These are phyloP conservation scores for Nemania serpens DNA, from an alignment of 2,329 filamentous ascomycete genomes.

Conservation along the genomic window DNA sequence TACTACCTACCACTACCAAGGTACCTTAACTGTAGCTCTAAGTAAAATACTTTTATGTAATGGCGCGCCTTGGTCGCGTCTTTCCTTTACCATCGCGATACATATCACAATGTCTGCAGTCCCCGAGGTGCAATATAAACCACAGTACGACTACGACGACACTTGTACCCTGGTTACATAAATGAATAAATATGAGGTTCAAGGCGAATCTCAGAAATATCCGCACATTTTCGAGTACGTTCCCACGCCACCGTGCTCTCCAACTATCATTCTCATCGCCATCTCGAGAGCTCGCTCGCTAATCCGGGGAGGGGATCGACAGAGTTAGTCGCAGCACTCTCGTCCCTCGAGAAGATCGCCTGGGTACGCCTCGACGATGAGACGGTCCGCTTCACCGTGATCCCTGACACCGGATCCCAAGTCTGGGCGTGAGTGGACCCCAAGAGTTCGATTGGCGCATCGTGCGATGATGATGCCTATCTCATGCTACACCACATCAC, in stretches of 20 bases:
- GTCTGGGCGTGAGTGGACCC: slow-evolving; percentile 79
- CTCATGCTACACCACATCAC: no score
- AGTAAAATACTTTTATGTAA: background rate
- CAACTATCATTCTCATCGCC: background rate
- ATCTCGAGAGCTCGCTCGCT: slow-evolving; percentile 17
- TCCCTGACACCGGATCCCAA: slow-evolving; percentile 91
- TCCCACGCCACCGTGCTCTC: background rate
- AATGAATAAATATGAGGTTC: slow-evolving; percentile 56
- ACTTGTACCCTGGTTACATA: background rate
- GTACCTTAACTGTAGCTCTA: background rate
- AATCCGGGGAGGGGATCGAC: background rate
- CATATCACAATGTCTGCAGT: background rate
- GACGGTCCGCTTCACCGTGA: slow-evolving; percentile 89
- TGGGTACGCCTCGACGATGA: slow-evolving; percentile 91
- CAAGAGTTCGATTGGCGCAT: background rate
- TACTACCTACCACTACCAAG: background rate
- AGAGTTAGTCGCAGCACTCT: slow-evolving; percentile 69
- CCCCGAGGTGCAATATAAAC: background rate
- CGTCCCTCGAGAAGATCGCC: slow-evolving; percentile 77
- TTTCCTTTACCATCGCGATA: background rate
- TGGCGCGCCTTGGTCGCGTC: no score
- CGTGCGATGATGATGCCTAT: background rate
- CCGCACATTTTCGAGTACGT: slow-evolving; percentile 66
- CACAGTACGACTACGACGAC: background rate
- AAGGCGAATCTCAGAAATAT: slow-evolving; percentile 69